phyloP scores from a whole-genome alignment of 2,329 filamentous ascomycete species.

The Exophiala alcalophila region DNA sequence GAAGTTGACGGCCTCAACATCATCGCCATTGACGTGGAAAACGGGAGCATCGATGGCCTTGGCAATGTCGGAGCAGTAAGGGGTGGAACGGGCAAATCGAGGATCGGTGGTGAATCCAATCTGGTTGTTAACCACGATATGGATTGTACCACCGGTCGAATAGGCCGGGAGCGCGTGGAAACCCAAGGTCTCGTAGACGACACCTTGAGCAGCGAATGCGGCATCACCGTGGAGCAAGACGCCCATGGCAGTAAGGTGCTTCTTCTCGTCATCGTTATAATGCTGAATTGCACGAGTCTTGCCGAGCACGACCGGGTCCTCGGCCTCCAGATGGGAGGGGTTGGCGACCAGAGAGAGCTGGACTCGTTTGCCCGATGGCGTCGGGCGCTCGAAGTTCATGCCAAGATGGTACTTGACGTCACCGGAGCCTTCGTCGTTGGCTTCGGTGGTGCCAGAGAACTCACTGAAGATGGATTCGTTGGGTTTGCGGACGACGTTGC shows the following conservation, averaged over 20 bases:
- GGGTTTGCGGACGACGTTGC: constrained; percentile 97
- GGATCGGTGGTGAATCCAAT: constrained; percentile 99
- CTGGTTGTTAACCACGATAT: constrained; percentile 98
- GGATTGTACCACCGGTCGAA: constrained; percentile 94
- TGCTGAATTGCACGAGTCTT: constrained; percentile 98
- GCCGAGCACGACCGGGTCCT: constrained; percentile 94
- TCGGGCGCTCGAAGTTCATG: constrained; percentile 99
- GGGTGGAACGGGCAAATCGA: constrained; percentile 92
- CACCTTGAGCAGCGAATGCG: constrained; percentile 91
- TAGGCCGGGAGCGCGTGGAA: constrained; percentile 95
- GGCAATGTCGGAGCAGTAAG: constrained; percentile 98
- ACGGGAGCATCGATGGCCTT: constrained; percentile 98
- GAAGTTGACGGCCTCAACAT: constrained; percentile 97
- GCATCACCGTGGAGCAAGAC: constrained; percentile 96
- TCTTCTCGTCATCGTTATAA: constrained; percentile 95
- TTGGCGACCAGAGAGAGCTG: constrained; percentile 98
- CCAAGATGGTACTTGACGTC: constrained; percentile 99
- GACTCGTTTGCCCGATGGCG: constrained; percentile 97
- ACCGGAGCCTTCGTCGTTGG: constrained; percentile 91
- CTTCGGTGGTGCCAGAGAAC: constrained; percentile 83
- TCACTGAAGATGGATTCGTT: constrained; percentile 99
- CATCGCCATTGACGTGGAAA: constrained; percentile 98
- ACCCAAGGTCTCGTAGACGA: constrained; percentile 97
- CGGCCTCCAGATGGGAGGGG: constrained; percentile 94
- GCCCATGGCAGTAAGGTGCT: constrained; percentile 87